A percentile compares a stretch with the other conserved stretches of the same genome.
Conservation (phyloP, 2,329 filamentous ascomycete genomes). For the Neurospora sp. region DNA sequence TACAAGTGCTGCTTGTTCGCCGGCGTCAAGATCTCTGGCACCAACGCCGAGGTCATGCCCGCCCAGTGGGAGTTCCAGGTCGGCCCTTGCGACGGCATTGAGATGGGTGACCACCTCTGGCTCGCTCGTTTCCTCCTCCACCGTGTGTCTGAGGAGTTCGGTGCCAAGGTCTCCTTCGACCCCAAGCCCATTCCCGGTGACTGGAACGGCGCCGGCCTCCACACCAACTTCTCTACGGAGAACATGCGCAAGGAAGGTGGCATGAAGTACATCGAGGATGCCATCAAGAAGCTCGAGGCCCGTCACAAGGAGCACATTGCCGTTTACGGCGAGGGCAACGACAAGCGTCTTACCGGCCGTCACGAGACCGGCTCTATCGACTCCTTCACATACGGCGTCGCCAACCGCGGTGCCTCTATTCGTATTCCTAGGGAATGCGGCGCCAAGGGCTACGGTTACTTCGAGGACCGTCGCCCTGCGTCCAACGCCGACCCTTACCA, state of each 20-base stretch:
- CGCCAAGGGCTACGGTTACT: constrained; percentile 38
- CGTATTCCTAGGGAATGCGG: constrained; percentile 63
- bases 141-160: constrained; percentile 83
- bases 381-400: constrained; percentile 86
- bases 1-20: constrained; percentile 67
- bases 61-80: constrained; percentile 98
- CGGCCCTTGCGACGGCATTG: constrained; percentile 78
- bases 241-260: constrained; percentile 85
- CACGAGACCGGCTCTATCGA: constrained; percentile 95
- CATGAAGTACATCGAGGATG: constrained; percentile 87
- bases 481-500: constrained; percentile 77
- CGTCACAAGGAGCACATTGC: constrained; percentile 77
- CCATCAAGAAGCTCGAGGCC: constrained; percentile 72
- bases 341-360: constrained; percentile 80
- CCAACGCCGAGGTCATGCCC: constrained; percentile 87
- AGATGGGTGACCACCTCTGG: constrained; percentile 96
- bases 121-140: constrained; percentile 80
- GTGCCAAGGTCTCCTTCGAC: constrained; percentile 87
- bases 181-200: constrained; percentile 91
- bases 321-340: constrained; percentile 93
- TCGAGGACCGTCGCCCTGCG: constrained; percentile 35
- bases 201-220: constrained; percentile 94
- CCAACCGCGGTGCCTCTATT: constrained; percentile 90
- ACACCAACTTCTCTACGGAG: constrained; percentile 87
- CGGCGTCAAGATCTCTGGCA: constrained; percentile 88